Percentiles rank a stretch among this genome's conserved stretches.
phyloP scores from a whole-genome alignment of 768 basidiomycete genomes.

The Xerocomus brunneocitrinus region DNA sequence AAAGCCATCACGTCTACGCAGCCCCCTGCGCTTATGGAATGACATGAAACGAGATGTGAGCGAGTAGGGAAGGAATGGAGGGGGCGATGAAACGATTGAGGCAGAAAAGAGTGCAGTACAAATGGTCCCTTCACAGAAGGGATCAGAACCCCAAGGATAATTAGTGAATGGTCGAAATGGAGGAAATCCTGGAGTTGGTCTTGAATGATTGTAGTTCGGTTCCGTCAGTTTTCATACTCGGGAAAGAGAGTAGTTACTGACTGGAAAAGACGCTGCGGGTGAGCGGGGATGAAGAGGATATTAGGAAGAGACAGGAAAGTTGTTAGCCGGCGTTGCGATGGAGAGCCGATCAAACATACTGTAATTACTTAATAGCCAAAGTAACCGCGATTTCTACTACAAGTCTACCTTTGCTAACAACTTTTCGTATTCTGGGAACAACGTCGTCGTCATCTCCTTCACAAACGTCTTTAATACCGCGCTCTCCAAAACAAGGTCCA shows the following conservation, averaged over 20 bases:
- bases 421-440: slow-evolving; percentile 27
- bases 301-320: neutral
- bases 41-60: slow-evolving; percentile 14
- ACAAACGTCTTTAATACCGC: slow-evolving; percentile 17
- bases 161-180: neutral
- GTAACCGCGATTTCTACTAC: neutral
- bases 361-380: neutral
- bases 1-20: slow-evolving; percentile 14
- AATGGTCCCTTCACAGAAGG: slow-evolving; percentile 23
- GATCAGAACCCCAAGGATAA: slow-evolving; percentile 6
- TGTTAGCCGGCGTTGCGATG: slow-evolving; percentile 14
- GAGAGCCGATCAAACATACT: neutral
- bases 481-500: slow-evolving; percentile 19
- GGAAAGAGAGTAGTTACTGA: slow-evolving; percentile 6
- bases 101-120: slow-evolving; percentile 17
- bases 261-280: slow-evolving; percentile 7
- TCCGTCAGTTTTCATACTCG: slow-evolving; percentile 12
- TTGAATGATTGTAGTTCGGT: slow-evolving; percentile 11
- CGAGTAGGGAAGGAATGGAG: slow-evolving; percentile 2
- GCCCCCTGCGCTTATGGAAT: neutral
- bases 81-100: slow-evolving; percentile 4
- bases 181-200: neutral
- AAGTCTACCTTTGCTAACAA: slow-evolving; percentile 9
- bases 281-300: neutral
- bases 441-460: slow-evolving; percentile 18